phyloP scores from a whole-genome alignment of 495 filamentous ascomycete species.

The Penicillium paxilli region DNA sequence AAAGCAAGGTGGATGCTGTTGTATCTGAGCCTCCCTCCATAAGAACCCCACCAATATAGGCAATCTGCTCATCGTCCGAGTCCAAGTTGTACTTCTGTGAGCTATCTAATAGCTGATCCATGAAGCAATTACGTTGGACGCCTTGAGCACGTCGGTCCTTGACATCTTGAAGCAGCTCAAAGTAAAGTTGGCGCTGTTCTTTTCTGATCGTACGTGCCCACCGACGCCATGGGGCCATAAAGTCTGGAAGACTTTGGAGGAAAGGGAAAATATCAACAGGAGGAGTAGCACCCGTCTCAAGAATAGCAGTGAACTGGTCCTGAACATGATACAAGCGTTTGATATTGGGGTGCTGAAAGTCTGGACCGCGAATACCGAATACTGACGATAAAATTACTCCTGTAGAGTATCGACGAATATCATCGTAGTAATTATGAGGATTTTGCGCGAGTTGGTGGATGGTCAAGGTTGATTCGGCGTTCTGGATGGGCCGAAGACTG shows the following conservation, averaged over 20 bases:
- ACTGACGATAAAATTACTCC: conserved; percentile 18
- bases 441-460: conserved; percentile 15
- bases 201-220: neutral
- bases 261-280: neutral
- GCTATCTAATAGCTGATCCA: neutral
- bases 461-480: conserved; percentile 22
- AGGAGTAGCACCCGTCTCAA: conserved; percentile 1
- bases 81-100: neutral
- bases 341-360: neutral
- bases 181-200: neutral
- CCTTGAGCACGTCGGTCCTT: neutral
- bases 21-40: conserved; percentile 6
- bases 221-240: neutral
- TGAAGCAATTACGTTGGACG: neutral
- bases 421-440: conserved; percentile 15
- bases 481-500: conserved; percentile 11
- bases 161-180: neutral
- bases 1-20: neutral
- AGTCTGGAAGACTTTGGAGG: neutral
- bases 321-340: neutral
- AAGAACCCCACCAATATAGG: neutral
- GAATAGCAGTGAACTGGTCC: neutral
- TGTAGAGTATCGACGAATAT: conserved; percentile 22
- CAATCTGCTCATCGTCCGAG: neutral
- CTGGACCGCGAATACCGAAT: neutral